These are phyloP conservation scores for Lichtheimia hyalospora DNA, from an alignment of 371 early-diverging fungal genomes.

Conservation along the genomic window DNA sequence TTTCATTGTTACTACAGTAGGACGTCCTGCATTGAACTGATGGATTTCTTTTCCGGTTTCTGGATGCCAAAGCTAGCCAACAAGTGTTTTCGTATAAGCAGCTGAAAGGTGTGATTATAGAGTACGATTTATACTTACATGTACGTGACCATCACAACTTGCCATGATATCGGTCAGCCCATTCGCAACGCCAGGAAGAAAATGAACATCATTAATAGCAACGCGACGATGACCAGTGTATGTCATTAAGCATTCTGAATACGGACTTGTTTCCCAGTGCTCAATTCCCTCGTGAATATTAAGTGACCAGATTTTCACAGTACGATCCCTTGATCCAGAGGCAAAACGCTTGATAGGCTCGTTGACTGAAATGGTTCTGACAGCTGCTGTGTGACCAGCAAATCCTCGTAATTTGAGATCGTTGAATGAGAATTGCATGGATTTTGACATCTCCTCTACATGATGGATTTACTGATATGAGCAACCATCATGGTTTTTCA, in stretches of 20 bases:
- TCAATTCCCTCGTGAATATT: conserved; percentile 65
- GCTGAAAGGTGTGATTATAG: neutral
- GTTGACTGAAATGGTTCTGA: conserved; percentile 56
- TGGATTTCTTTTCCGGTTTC: conserved; percentile 57
- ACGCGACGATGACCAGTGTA: conserved; percentile 63
- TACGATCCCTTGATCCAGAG: conserved; percentile 67
- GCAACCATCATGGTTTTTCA: too few species aligned
- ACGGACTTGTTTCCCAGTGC: conserved; percentile 54
- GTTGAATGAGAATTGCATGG: conserved; percentile 70
- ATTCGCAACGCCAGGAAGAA: conserved; percentile 50
- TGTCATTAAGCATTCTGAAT: conserved; percentile 57
- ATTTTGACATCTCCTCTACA: conserved; percentile 69
- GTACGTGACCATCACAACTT: conserved; percentile 68
- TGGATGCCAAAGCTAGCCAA: conserved; percentile 58
- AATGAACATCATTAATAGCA: conserved; percentile 54
- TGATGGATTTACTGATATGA: neutral
- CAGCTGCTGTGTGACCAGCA: conserved; percentile 57
- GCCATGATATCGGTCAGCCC: conserved; percentile 58
- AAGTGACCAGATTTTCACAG: conserved; percentile 70
- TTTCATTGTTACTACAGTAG: conserved; percentile 50
- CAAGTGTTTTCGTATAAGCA: neutral
- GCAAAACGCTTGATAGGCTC: conserved; percentile 60
- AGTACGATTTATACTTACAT: conserved; percentile 36
- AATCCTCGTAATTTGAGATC: conserved; percentile 64
- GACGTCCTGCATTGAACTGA: conserved; percentile 51